Evolutionary conservation across 2,329 filamentous ascomycete genomes (phyloP).

Genomic region (Capronia coronata): DNA sequence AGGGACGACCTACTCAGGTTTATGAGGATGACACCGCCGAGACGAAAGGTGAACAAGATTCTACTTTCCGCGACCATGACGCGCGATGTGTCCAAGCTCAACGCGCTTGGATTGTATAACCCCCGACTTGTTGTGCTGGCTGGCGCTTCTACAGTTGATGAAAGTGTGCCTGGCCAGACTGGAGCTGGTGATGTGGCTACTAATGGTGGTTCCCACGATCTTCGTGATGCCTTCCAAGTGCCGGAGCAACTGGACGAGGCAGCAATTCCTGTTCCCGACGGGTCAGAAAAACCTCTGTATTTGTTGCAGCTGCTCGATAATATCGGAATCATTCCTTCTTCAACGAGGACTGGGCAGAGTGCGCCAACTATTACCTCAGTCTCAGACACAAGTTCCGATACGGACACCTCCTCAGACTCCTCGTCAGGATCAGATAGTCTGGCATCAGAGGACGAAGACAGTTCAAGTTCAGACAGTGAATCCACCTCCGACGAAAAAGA

Average conservation of each 20-base stretch:
- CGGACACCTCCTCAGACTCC: slow-evolving; percentile 29
- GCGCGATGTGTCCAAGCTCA: slow-evolving; percentile 79
- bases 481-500: not conserved
- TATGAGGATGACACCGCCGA: slow-evolving; percentile 72
- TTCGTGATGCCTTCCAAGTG: slow-evolving; percentile 48
- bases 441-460: slow-evolving; percentile 27
- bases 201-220: slow-evolving; percentile 39
- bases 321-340: slow-evolving; percentile 28
- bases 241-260: slow-evolving; percentile 59
- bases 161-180: slow-evolving; percentile 16
- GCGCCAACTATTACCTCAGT: slow-evolving; percentile 10
- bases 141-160: slow-evolving; percentile 19
- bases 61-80: slow-evolving; percentile 98
- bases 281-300: slow-evolving; percentile 71
- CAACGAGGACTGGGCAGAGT: not conserved
- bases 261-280: slow-evolving; percentile 62
- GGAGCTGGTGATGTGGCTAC: slow-evolving; percentile 2
- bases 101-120: slow-evolving; percentile 62
- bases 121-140: slow-evolving; percentile 55
- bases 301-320: slow-evolving; percentile 68
- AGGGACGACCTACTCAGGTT: slow-evolving; percentile 73
- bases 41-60: slow-evolving; percentile 43
- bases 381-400: slow-evolving; percentile 26
- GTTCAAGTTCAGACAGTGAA: slow-evolving; percentile 60
- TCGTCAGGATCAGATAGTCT: slow-evolving; percentile 25